Conservation (phyloP, 2,329 filamentous ascomycete genomes). For the Cytospora paraplurivora region DNA sequence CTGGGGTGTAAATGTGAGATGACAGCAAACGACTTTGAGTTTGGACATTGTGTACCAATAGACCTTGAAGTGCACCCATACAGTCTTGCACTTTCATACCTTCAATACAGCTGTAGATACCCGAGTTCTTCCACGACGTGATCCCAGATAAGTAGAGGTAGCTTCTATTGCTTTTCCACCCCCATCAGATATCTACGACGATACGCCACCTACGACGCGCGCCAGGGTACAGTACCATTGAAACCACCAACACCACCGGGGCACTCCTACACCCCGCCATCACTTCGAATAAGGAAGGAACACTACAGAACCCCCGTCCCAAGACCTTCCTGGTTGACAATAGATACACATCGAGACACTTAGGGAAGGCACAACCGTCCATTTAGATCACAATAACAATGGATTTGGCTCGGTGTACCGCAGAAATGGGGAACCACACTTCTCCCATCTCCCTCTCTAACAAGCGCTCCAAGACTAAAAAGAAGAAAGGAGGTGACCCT, state of each 20-base stretch:
- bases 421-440: conserved; percentile 17
- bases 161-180: background rate
- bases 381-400: conserved; percentile 14
- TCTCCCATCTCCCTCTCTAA: conserved; percentile 4
- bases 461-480: background rate
- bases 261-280: background rate
- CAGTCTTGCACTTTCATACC: background rate
- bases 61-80: background rate
- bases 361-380: conserved; percentile 7
- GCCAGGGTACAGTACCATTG: background rate
- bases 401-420: background rate
- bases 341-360: background rate
- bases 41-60: background rate
- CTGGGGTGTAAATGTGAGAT: conserved; percentile 7
- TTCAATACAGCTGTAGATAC: background rate
- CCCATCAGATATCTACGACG: background rate
- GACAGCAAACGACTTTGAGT: conserved; percentile 20
- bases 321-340: background rate
- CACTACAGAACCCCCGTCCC: background rate
- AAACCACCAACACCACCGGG: background rate
- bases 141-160: background rate
- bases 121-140: background rate
- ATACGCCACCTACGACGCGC: background rate
- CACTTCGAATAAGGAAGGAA: conserved; percentile 6
- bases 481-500: conserved; percentile 6